Evolutionary conservation across 805 yeast species (phyloP).

Genomic region (Starmerella potacharoeniae): DNA sequence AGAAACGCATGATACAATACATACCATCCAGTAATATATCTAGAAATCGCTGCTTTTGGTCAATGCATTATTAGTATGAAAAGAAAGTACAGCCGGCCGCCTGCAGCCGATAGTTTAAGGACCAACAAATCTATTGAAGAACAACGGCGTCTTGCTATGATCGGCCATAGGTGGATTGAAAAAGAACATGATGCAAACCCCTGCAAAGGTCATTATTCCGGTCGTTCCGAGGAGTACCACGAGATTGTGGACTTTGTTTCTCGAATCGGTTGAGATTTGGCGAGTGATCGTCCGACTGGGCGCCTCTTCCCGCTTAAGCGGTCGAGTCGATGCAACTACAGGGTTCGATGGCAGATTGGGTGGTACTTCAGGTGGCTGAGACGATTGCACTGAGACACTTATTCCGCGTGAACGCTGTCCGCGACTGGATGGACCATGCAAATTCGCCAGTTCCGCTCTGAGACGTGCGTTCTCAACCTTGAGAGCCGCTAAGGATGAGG

Average conservation of each 20-base stretch:
- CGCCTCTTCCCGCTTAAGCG: not conserved
- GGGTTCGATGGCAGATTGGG: not conserved
- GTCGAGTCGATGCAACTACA: not conserved
- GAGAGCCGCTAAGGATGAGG: slow-evolving; percentile 20
- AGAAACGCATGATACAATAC: no score
- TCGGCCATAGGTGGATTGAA: slow-evolving; percentile 24
- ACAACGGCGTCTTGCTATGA: slow-evolving; percentile 10
- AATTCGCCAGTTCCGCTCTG: slow-evolving; percentile 17
- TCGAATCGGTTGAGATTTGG: slow-evolving; percentile 2
- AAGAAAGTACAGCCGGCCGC: not conserved
- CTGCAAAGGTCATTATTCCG: slow-evolving; percentile 20
- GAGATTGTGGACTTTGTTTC: slow-evolving; percentile 15
- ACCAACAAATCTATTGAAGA: slow-evolving; percentile 3
- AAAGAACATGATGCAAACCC: slow-evolving; percentile 23
- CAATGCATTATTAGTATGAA: not conserved
- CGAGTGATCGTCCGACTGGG: not conserved
- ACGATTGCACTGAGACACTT: not conserved
- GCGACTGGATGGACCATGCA: not conserved
- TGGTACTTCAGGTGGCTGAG: not conserved
- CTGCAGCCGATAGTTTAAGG: not conserved
- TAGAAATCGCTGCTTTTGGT: not conserved
- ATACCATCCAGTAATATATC: no score
- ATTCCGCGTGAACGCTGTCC: not conserved
- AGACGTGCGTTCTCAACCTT: slow-evolving; percentile 24
- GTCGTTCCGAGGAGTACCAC: slow-evolving; percentile 20